Conservation (phyloP, 1,284 basidiomycete genomes). For the Sporisorium graminicola region DNA sequence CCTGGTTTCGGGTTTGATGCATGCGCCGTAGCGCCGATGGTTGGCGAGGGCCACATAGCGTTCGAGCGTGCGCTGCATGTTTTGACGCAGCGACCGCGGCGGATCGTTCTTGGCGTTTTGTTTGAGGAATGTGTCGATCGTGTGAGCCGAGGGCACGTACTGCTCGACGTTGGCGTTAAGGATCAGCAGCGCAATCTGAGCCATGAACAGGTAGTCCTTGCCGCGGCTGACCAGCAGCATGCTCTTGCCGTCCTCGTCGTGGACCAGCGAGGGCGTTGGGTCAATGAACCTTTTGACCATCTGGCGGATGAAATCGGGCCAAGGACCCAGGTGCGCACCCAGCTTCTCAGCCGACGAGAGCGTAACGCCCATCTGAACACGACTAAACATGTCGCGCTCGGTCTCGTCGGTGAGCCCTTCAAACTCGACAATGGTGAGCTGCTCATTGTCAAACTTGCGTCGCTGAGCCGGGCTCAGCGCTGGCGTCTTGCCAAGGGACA, state of each 20-base stretch:
- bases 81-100: constrained; percentile 2
- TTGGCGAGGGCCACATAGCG: constrained; percentile 47
- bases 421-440: constrained; percentile 50
- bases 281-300: constrained; percentile 54
- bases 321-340: constrained; percentile 41
- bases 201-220: constrained; percentile 49
- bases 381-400: constrained; percentile 58
- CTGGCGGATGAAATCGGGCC: constrained; percentile 53
- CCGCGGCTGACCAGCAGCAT: constrained; percentile 41
- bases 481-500: constrained; percentile 19
- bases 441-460: constrained; percentile 53
- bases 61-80: constrained; percentile 34
- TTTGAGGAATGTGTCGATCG: constrained; percentile 42
- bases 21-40: constrained; percentile 33
- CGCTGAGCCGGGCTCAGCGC: constrained; percentile 34
- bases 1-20: constrained; percentile 41
- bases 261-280: constrained; percentile 32
- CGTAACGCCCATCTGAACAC: constrained; percentile 60
- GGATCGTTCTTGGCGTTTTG: constrained; percentile 20
- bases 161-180: background rate
- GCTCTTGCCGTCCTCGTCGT: constrained; percentile 31
- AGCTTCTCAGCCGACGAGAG: constrained; percentile 60
- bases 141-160: constrained; percentile 31
- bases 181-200: constrained; percentile 51
- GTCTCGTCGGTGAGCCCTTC: constrained; percentile 40